phyloP scores from a whole-genome alignment of 495 filamentous ascomycete species.

The Amniculicola lignicola region DNA sequence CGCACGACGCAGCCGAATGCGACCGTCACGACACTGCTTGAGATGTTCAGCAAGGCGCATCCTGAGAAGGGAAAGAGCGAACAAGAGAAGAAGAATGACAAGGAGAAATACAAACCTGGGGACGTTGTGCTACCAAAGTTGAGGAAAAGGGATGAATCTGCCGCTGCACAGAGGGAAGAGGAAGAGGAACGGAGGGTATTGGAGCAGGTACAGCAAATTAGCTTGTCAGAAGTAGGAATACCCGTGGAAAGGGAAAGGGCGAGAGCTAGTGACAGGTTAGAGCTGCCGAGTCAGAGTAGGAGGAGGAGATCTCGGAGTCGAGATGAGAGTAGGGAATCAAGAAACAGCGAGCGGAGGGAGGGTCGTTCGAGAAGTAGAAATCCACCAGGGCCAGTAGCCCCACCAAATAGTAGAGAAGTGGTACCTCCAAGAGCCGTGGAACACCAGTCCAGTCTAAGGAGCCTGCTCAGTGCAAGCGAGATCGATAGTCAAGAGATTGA shows the following conservation, averaged over 20 bases:
- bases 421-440: conserved; percentile 58
- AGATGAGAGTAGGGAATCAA: conserved; percentile 39
- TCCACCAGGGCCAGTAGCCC: conserved; percentile 23
- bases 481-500: conserved; percentile 71
- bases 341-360: conserved; percentile 12
- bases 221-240: conserved; percentile 63
- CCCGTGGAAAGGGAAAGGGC: too few relatives aligned
- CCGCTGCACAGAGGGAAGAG: too few relatives aligned
- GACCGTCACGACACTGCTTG: conserved; percentile 74
- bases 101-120: conserved; percentile 67
- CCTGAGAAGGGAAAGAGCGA: conserved; percentile 64
- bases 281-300: conserved; percentile 43
- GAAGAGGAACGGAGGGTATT: conserved; percentile 68
- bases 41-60: conserved; percentile 72
- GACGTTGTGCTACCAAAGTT: conserved; percentile 68
- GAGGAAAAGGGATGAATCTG: conserved; percentile 47
- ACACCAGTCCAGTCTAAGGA: conserved; percentile 82
- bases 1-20: conserved; percentile 81
- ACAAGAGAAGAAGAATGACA: conserved; percentile 69
- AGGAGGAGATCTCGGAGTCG: conserved; percentile 43
- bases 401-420: conserved; percentile 16
- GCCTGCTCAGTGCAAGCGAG: conserved; percentile 72
- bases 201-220: conserved; percentile 66
- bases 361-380: conserved; percentile 15
- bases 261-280: conserved; percentile 7